phyloP scores from a whole-genome alignment of 2,329 filamentous ascomycete species.

The Tolypocladium endophyticum region DNA sequence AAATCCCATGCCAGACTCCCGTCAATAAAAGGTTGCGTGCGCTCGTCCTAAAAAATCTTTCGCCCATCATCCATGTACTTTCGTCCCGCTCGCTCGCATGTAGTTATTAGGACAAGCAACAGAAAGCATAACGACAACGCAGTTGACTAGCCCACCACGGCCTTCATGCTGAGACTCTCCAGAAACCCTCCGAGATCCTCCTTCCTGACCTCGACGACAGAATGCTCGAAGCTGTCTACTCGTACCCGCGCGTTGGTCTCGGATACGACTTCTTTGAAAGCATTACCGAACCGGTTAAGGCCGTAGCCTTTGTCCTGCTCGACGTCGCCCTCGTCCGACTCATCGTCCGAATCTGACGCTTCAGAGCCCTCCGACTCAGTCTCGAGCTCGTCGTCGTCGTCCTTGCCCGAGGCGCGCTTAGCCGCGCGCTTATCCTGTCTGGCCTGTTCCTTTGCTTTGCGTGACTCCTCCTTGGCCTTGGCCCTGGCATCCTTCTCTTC shows the following conservation, averaged over 20 bases:
- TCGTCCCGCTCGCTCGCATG: too few relatives aligned
- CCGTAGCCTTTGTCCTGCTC: conserved; percentile 56
- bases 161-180: conserved; percentile 85
- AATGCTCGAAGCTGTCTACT: conserved; percentile 95
- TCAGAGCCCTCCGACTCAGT: conserved; percentile 33
- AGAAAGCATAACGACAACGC: neutral
- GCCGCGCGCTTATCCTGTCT: conserved; percentile 52
- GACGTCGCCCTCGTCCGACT: conserved; percentile 42
- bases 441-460: conserved; percentile 45
- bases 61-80: neutral
- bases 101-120: neutral
- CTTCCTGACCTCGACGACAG: conserved; percentile 94
- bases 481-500: conserved; percentile 54
- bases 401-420: conserved; percentile 35
- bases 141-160: conserved; percentile 54
- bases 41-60: neutral
- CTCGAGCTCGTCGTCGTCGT: conserved; percentile 33
- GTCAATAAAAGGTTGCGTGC: neutral
- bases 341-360: conserved; percentile 30
- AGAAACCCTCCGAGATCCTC: conserved; percentile 87
- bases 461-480: conserved; percentile 49
- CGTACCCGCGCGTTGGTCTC: conserved; percentile 84
- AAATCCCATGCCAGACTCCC: neutral
- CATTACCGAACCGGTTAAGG: conserved; percentile 82
- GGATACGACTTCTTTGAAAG: conserved; percentile 88